These are phyloP conservation scores for Verticillium alfalfae DNA, from an alignment of 2,329 filamentous ascomycete genomes.

Conservation along the genomic window DNA sequence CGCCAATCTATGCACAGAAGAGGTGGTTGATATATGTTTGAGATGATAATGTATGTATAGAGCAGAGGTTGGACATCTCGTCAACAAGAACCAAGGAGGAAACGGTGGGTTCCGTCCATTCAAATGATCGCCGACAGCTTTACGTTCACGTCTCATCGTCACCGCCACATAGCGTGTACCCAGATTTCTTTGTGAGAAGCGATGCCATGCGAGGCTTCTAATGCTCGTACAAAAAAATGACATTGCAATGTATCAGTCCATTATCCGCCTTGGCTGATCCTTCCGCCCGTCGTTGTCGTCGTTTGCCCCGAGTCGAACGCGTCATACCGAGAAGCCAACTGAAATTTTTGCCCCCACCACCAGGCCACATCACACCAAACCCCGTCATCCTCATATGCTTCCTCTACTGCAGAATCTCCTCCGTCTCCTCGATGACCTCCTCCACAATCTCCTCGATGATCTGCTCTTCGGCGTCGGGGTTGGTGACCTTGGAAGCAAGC, in stretches of 20 bases:
- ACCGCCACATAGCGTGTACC: neutral
- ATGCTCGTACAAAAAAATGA: conserved; percentile 1
- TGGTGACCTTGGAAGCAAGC: conserved; percentile 48
- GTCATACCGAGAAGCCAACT: neutral
- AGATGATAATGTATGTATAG: neutral
- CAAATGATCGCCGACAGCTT: too few relatives aligned
- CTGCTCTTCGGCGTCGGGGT: conserved; percentile 60
- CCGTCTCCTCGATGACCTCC: conserved; percentile 78
- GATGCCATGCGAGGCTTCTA: neutral
- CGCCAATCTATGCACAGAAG: neutral
- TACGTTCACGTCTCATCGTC: neutral
- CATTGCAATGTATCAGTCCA: neutral
- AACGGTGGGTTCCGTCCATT: too few relatives aligned
- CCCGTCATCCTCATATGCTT: neutral
- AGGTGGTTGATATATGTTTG: neutral
- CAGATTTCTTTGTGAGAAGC: neutral
- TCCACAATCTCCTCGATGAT: conserved; percentile 86
- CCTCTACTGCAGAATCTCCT: conserved; percentile 56
- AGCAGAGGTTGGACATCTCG: neutral
- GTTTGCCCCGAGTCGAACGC: neutral
- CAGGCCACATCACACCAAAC: neutral
- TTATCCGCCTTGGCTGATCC: neutral
- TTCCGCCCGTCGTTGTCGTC: neutral
- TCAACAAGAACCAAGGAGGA: neutral
- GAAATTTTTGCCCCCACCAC: neutral